phyloP scores from a whole-genome alignment of 768 basidiomycete species.

The Lanmaoa rubissima region DNA sequence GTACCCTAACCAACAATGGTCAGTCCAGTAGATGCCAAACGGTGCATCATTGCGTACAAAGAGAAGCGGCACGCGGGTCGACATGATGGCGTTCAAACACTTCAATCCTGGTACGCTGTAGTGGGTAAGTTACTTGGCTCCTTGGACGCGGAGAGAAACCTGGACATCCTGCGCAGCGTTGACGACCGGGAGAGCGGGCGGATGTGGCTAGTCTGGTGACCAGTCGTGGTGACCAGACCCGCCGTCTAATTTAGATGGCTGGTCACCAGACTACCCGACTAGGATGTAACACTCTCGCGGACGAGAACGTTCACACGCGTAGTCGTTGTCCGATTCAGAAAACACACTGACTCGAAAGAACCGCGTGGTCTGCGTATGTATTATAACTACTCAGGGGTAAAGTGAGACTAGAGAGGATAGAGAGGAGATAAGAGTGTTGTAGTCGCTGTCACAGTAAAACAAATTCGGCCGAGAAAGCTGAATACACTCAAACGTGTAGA shows the following conservation, averaged over 20 bases:
- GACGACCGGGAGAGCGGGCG: not conserved
- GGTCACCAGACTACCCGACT: not conserved
- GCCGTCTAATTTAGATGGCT: not conserved
- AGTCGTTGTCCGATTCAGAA: not conserved
- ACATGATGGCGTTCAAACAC: conserved; percentile 11
- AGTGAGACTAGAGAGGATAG: too few species aligned
- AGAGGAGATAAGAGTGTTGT: too few species aligned
- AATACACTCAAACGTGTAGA: too few species aligned
- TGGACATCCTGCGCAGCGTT: not conserved
- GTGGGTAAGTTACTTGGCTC: not conserved
- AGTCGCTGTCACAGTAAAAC: too few species aligned
- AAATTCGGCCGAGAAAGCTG: too few species aligned
- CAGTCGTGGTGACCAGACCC: too few species aligned
- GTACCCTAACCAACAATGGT: conserved; percentile 38
- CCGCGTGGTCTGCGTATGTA: too few species aligned
- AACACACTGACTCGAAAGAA: not conserved
- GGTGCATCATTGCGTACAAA: conserved; percentile 15
- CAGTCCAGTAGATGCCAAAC: not conserved
- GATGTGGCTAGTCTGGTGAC: not conserved
- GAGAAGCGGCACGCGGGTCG: conserved; percentile 30
- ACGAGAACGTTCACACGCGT: not conserved
- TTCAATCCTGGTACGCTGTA: not conserved
- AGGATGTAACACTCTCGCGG: not conserved
- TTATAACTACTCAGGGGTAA: too few species aligned
- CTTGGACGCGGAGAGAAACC: not conserved